A percentile compares a stretch with the other conserved stretches of the same genome.
Evolutionary conservation across 805 yeast species (phyloP).

Genomic region (Tetrapisispora phaffii): DNA sequence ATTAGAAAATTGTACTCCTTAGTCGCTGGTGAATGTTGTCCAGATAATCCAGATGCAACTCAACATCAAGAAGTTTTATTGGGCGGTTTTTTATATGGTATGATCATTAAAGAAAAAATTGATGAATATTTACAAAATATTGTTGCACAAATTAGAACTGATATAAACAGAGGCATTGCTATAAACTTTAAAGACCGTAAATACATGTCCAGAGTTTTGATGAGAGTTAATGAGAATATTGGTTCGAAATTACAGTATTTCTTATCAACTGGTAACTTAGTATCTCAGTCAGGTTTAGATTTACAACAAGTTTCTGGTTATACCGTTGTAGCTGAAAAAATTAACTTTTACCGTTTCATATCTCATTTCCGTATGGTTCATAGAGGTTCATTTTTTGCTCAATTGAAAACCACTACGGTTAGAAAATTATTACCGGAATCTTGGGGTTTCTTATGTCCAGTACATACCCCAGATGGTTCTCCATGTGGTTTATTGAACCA

Average conservation of each 20-base stretch:
- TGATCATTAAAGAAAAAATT: slow-evolving; percentile 91
- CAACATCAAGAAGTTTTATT: slow-evolving; percentile 95
- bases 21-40: slow-evolving; percentile 93
- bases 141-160: slow-evolving; percentile 64
- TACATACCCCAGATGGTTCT: slow-evolving; percentile 98
- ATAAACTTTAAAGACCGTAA: slow-evolving; percentile 77
- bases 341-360: slow-evolving; percentile 91
- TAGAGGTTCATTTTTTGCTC: slow-evolving; percentile 98
- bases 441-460: slow-evolving; percentile 99
- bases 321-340: slow-evolving; percentile 97
- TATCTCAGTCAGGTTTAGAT: slow-evolving; percentile 94
- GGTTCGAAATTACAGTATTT: slow-evolving; percentile 92
- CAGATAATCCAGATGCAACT: slow-evolving; percentile 98
- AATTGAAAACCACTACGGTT: slow-evolving; percentile 92
- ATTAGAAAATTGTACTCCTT: slow-evolving; percentile 87
- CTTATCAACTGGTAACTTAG: slow-evolving; percentile 92
- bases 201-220: slow-evolving; percentile 70
- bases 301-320: slow-evolving; percentile 96
- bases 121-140: slow-evolving; percentile 81
- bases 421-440: slow-evolving; percentile 94
- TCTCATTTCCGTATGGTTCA: slow-evolving; percentile 99
- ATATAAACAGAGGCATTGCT: slow-evolving; percentile 68
- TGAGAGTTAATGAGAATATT: slow-evolving; percentile 80
- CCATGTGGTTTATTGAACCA: slow-evolving; percentile 98
- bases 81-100: slow-evolving; percentile 94